phyloP scores from a whole-genome alignment of 768 basidiomycete genomes.

The Chalciporus chontae region DNA sequence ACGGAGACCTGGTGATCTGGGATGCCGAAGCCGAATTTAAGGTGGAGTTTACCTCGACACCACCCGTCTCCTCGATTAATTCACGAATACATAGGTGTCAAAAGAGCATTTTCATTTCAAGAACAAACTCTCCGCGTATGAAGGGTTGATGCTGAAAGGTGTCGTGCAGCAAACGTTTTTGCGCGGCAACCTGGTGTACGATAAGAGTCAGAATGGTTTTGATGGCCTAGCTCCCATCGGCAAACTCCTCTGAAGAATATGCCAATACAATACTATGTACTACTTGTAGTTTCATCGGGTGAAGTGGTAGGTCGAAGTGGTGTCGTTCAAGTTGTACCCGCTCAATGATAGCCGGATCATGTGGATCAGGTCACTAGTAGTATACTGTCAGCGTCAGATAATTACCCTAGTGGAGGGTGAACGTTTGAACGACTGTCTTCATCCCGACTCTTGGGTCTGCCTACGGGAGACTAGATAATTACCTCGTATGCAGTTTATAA shows the following conservation, averaged over 20 bases:
- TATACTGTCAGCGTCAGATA: too few species aligned
- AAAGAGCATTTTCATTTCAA: slow-evolving; percentile 78
- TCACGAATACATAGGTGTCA: slow-evolving; percentile 52
- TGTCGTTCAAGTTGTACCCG: too few species aligned
- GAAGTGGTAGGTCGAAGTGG: too few species aligned
- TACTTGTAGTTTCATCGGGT: too few species aligned
- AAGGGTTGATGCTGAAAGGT: slow-evolving; percentile 68
- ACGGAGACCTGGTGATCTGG: slow-evolving; percentile 88
- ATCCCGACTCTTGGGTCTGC: too few species aligned
- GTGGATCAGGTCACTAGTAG: too few species aligned
- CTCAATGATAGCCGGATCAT: too few species aligned
- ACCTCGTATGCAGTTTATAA: too few species aligned
- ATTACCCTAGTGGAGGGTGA: too few species aligned
- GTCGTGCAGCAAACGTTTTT: slow-evolving; percentile 75
- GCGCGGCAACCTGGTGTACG: slow-evolving; percentile 71
- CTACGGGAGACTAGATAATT: too few species aligned
- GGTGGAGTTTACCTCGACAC: slow-evolving; percentile 23
- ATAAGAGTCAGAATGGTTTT: slow-evolving; percentile 35
- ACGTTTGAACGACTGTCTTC: too few species aligned
- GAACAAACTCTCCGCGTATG: slow-evolving; percentile 91
- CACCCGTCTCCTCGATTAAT: neutral
- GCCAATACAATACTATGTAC: too few species aligned
- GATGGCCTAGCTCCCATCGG: slow-evolving; percentile 35
- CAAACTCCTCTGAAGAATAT: slow-evolving; percentile 31
- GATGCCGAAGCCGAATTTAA: slow-evolving; percentile 53